Base-by-base conservation (phyloP, 352 stramenopile genomes). In the Phytophthora tubulina region DNA sequence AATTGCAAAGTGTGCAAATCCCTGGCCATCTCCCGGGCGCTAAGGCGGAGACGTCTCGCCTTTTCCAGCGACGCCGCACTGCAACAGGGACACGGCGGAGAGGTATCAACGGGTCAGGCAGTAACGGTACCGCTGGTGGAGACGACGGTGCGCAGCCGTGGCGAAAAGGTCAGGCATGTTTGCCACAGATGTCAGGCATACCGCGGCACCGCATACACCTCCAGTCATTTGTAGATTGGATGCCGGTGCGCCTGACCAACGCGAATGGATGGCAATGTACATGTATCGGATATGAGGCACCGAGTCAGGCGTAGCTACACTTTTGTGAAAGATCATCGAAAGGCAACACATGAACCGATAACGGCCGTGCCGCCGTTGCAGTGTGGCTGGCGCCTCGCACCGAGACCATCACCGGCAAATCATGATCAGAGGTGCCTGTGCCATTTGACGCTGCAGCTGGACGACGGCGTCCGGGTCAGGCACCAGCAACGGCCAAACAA, bases 1-100 rank as follows among this genome's bases (percentile, higher is more conserved):
- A 70, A 70, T 65, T 65, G 63, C 44, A 51, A 64, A 65, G 46
- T 71, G 63, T 65, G 63, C 63, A 71, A 71, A 71, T 71, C 46
- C 11, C 35, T 6, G 5, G 59, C n/a, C 41, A 52, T 51, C 30
- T 63, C 39, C 42, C n/a, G 15, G 42, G 45, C 33, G 9, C 17
- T 35, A 13, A 14, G 38, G 39, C 39, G 17, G 39, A 15, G 11
- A 6, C 31, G 46, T 36, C 46, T 53, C 46, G 46, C 46, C 57
- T 65, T 65, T 65, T 21, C 57, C 45, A 38, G 57, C 39, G 13
- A 36, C 21, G 9, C 3, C 51, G 33, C 5, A 32, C 31, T 39
- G 57, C 57, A 55, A 65, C 57, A 68, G 61, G 51, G 61, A 68
- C 61, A 45, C 51, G 61, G 32, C 45, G 15, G 44, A 55, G 44